These are phyloP conservation scores for Serendipita sp. DNA, from an alignment of 768 basidiomycete genomes.

Conservation along the genomic window DNA sequence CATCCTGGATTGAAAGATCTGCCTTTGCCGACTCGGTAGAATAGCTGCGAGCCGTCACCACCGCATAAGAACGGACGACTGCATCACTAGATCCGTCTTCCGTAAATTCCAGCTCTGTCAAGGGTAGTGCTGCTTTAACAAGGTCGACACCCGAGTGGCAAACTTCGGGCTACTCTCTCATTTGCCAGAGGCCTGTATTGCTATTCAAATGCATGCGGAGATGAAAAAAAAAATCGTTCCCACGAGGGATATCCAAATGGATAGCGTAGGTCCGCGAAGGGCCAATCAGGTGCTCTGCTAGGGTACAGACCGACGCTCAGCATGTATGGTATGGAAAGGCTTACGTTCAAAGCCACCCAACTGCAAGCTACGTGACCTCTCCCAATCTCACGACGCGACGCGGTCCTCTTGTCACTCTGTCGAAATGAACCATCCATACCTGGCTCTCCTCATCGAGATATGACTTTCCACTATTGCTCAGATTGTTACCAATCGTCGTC, in stretches of 20 bases:
- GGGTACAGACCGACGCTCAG: constrained; percentile 27
- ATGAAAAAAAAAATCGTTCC: too few species aligned
- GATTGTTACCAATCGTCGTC: too few species aligned
- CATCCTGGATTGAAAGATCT: constrained; percentile 27
- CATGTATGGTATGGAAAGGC: constrained; percentile 22
- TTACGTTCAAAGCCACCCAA: constrained; percentile 22
- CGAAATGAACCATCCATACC: constrained; percentile 21
- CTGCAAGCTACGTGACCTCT: constrained; percentile 22
- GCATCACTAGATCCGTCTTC: constrained; percentile 15
- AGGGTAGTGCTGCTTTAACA: constrained; percentile 28
- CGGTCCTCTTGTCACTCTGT: constrained; percentile 24
- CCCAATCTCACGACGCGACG: constrained; percentile 15
- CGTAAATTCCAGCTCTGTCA: constrained; percentile 18
- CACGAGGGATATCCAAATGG: too few species aligned
- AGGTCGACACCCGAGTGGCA: constrained; percentile 29
- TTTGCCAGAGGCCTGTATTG: too few species aligned
- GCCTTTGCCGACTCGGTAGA: constrained; percentile 27
- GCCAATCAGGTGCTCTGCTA: constrained; percentile 7
- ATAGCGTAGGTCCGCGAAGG: too few species aligned
- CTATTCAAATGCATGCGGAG: too few species aligned
- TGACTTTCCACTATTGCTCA: too few species aligned
- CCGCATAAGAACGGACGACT: constrained; percentile 41
- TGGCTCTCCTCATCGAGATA: constrained; percentile 19
- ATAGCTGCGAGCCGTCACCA: constrained; percentile 43
- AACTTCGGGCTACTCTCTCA: too few species aligned